Evolutionary conservation across 1,284 basidiomycete genomes (phyloP), one percentile per base, ranked within the genome.

Genomic region (Puccinia polysora): DNA sequence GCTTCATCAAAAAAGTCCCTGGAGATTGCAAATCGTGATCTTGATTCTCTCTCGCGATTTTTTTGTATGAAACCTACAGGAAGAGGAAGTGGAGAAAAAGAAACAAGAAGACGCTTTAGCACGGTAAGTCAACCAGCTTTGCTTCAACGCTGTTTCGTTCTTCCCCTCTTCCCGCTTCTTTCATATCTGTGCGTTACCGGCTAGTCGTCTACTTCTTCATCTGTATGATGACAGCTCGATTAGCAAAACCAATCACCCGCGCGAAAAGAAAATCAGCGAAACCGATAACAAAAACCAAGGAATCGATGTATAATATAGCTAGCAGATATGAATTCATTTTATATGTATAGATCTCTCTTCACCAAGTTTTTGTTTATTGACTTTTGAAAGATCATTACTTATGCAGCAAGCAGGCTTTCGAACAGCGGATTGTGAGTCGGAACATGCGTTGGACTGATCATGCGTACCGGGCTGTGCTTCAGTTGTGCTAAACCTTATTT

Each of bases 1-100:
- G 28, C 34, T n/a, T n/a, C n/a, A n/a, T n/a, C n/a, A n/a, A n/a
- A n/a, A n/a, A n/a, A n/a, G n/a, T n/a, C n/a, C n/a, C n/a, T n/a
- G n/a, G n/a, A n/a, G n/a, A n/a, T n/a, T n/a, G n/a, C n/a, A n/a
- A n/a, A n/a, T n/a, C n/a, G n/a, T n/a, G n/a, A n/a, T n/a, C n/a
- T n/a, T n/a, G n/a, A n/a, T n/a, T n/a, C n/a, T n/a, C n/a, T n/a
- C n/a, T n/a, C n/a, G n/a, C n/a, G n/a, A n/a, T n/a, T n/a, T n/a
- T n/a, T n/a, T n/a, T n/a, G n/a, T n/a, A n/a, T n/a, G 18, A 18
- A 2, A 45, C n/a, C 34, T 45, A 30, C 30, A 69, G 65, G 65
- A 69, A 23, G 65, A 69, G 30, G 65, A 69, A 59, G 65, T 69
- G 32, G 65, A 69, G 34, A 69, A 69, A 32, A 69, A 69, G 55